Conservation (phyloP, 352 stramenopile species). For the Phytophthora idaei region DNA sequence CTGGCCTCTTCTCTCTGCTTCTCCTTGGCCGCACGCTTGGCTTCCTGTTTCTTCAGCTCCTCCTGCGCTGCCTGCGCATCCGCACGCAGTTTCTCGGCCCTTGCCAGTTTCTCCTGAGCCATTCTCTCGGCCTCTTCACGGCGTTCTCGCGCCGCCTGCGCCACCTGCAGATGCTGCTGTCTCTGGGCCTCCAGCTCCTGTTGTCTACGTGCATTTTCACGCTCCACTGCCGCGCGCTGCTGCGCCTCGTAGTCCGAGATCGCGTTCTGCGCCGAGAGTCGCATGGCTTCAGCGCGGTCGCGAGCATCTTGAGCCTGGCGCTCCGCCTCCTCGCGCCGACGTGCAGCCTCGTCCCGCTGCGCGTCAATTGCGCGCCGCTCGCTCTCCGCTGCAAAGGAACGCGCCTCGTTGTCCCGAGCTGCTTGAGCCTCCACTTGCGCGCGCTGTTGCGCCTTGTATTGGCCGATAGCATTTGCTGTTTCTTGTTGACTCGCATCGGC, state of each 20-base stretch:
- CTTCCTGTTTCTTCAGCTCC: conserved; percentile 66
- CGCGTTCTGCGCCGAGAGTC: conserved; percentile 59
- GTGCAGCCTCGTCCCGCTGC: conserved; percentile 52
- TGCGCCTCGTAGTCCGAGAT: conserved; percentile 72
- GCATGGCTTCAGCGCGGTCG: conserved; percentile 68
- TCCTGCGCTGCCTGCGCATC: conserved; percentile 61
- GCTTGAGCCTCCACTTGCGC: conserved; percentile 45
- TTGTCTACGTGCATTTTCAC: conserved; percentile 66
- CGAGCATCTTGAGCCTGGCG: conserved; percentile 59
- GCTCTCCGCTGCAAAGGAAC: conserved; percentile 28
- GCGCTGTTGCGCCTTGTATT: conserved; percentile 58
- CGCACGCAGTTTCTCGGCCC: conserved; percentile 60
- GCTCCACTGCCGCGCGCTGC: conserved; percentile 61
- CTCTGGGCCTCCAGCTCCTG: conserved; percentile 63
- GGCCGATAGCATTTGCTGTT: conserved; percentile 43
- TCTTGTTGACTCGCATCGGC: conserved; percentile 53
- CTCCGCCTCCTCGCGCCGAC: conserved; percentile 64
- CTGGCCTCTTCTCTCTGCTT: conserved; percentile 53
- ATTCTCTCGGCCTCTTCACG: conserved; percentile 65
- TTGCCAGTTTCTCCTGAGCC: conserved; percentile 56
- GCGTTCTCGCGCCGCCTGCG: conserved; percentile 52
- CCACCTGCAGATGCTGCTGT: conserved; percentile 62
- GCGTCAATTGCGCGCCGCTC: conserved; percentile 58
- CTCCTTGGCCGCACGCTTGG: conserved; percentile 49
- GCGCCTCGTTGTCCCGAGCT: conserved; percentile 38